Percentiles rank a stretch among this genome's conserved stretches.
Evolutionary conservation across 805 yeast species (phyloP).

Genomic region (Kazachstania africana): DNA sequence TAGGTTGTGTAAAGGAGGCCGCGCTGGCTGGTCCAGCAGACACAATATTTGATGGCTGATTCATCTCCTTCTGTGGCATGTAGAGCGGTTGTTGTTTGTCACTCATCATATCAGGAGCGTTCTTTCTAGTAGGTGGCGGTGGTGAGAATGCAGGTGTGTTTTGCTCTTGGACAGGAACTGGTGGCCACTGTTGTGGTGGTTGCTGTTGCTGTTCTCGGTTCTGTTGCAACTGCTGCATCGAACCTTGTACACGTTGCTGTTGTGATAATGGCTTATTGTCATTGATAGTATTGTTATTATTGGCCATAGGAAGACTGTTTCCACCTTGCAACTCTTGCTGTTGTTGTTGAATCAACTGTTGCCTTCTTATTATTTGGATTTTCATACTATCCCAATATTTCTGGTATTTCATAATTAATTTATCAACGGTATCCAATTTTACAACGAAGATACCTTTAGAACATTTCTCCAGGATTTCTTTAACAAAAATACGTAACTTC

Average conservation of each 20-base stretch:
- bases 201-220: conserved; percentile 13
- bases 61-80: no score
- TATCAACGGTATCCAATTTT: conserved; percentile 58
- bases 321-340: conserved; percentile 14
- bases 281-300: conserved; percentile 10
- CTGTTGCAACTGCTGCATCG: conserved; percentile 7
- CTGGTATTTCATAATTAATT: conserved; percentile 59
- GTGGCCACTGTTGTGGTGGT: conserved; percentile 2
- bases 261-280: conserved; percentile 4
- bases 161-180: no score
- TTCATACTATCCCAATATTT: conserved; percentile 66
- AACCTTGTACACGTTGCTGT: conserved; percentile 14
- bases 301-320: conserved; percentile 2
- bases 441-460: conserved; percentile 57
- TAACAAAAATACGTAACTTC: conserved; percentile 69
- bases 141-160: no score
- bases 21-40: no score
- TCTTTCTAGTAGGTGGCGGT: no score
- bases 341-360: conserved; percentile 29
- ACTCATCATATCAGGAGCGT: no score
- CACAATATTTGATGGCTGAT: no score
- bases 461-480: conserved; percentile 60
- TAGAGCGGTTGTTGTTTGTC: no score
- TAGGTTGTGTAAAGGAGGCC: no score
- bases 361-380: conserved; percentile 38